Base-by-base conservation (phyloP, 2,329 filamentous ascomycete species). In the Coniella vitis region DNA sequence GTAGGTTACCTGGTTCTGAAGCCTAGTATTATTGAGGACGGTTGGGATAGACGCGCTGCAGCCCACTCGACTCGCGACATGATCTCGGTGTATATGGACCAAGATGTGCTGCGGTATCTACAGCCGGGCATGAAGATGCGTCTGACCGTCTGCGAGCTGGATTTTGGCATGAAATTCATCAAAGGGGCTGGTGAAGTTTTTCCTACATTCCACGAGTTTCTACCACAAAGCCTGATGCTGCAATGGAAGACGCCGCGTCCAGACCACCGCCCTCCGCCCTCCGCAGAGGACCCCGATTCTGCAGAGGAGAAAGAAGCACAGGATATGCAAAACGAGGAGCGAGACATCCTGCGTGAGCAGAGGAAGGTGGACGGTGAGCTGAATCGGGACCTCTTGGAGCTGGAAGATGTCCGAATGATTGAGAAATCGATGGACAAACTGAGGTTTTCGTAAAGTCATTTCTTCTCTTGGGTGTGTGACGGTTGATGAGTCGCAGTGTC, bases 211-310 rank as follows among this genome's bases (percentile, higher is more conserved):
- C 80, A 86, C 60, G 75, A 71, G 0, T 79, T 80, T 49, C 67
- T 90, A 21, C 75, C 78, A 1, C 87, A 90, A 61, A 78, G 84
- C 56, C 67, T 86, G 55, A 86, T 90, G 83, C 58, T 72, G 19
- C 64, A 72, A 16, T 90, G 78, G 74, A 86, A 81, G 62, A 66
- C 75, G 20, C 83, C 83, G 0, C 60, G 60, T 3, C 57, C 57
- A 1, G 69, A 69, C 22, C 64, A 72, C 13, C 69, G 75, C 1
- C 70, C 71, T 3, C 66, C 70, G 2, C 72, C 69, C 3, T 77
- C 72, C 1, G 63, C 72, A 2, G 57, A 69, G 10, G 57, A 73
- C 43, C 62, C 57, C 2, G 60, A 61, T 13, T 59, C 57, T 12
- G 63, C 64, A 32, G 63, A 67, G 29, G 53, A 55, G 10, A 31